Evolutionary conservation across 1,284 basidiomycete species (phyloP).

Genomic region (Marasmius oreades): DNA sequence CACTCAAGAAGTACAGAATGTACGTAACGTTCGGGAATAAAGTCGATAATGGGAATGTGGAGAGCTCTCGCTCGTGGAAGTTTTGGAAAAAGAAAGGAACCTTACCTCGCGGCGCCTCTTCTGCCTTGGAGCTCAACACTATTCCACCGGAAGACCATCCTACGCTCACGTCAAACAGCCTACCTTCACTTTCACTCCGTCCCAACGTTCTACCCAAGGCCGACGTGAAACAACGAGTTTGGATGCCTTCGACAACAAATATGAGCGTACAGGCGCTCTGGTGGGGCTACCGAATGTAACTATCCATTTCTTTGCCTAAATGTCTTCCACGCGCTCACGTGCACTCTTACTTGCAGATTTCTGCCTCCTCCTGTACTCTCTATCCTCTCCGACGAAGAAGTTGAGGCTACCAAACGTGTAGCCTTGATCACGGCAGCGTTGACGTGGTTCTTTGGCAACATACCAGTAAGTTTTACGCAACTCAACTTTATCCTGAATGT

Average conservation of each 20-base stretch:
- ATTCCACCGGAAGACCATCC: not conserved
- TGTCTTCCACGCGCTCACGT: not conserved
- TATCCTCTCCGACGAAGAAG: conserved; percentile 1
- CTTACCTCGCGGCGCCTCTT: too few relatives aligned
- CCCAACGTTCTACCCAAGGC: not conserved
- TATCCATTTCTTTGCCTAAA: not conserved
- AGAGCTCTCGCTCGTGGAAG: conserved; percentile 14
- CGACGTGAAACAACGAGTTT: conserved; percentile 6
- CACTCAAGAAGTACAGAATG: not conserved
- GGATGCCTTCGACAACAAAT: conserved; percentile 12
- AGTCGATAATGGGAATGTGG: conserved; percentile 1
- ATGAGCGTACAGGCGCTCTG: conserved; percentile 2
- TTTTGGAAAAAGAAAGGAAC: conserved; percentile 9
- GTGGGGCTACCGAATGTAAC: conserved; percentile 3
- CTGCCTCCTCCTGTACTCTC: conserved; percentile 13
- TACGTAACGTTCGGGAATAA: not conserved
- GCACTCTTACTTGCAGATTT: conserved; percentile 8
- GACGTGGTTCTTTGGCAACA: not conserved
- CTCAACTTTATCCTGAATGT: not conserved
- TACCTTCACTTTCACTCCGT: not conserved
- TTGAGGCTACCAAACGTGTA: not conserved
- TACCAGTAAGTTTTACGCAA: not conserved
- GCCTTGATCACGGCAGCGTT: not conserved
- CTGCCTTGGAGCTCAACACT: too few relatives aligned
- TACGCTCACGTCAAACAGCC: conserved; percentile 12